A percentile compares a stretch with the other conserved stretches of the same genome.
These are phyloP conservation scores for Phellopilus nigrolimitatus DNA, from an alignment of 1,284 basidiomycete genomes.

Conservation along the genomic window DNA sequence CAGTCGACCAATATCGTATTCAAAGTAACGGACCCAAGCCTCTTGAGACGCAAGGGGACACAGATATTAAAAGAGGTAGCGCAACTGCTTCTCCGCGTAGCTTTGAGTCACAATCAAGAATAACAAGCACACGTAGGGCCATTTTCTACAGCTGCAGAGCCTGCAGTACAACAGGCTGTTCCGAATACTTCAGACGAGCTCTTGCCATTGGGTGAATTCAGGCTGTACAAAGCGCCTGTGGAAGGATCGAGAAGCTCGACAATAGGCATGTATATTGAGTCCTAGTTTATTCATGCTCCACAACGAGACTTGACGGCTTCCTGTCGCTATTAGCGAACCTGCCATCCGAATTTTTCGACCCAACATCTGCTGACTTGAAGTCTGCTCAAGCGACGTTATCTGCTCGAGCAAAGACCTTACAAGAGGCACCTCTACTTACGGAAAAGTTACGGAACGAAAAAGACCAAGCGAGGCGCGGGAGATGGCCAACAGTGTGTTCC, in stretches of 20 bases:
- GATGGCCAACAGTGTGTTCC: slow-evolving; percentile 64
- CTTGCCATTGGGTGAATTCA: slow-evolving; percentile 17
- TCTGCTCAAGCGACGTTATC: slow-evolving; percentile 60
- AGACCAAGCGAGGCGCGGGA: slow-evolving; percentile 54
- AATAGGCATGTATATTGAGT: background rate
- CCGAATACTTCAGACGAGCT: background rate
- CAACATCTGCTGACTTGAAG: slow-evolving; percentile 70
- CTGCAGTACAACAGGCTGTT: background rate
- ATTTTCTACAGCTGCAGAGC: background rate
- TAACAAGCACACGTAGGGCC: no score
- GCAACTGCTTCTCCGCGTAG: no score
- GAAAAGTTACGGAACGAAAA: slow-evolving; percentile 63
- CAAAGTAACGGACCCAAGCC: no score
- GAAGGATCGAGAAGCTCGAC: background rate
- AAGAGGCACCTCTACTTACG: slow-evolving; percentile 73
- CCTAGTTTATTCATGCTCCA: background rate
- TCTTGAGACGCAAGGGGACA: no score
- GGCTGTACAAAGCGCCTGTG: slow-evolving; percentile 18
- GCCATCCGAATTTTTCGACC: slow-evolving; percentile 71
- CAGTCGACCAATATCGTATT: no score
- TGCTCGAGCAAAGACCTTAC: slow-evolving; percentile 60
- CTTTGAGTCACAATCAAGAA: background rate
- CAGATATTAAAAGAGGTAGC: no score
- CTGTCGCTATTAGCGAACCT: slow-evolving; percentile 33
- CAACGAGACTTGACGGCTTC: background rate